Percentiles rank a stretch among this genome's conserved stretches.
Conservation (phyloP, 495 filamentous ascomycete species). For the Bathelium albidoporum region DNA sequence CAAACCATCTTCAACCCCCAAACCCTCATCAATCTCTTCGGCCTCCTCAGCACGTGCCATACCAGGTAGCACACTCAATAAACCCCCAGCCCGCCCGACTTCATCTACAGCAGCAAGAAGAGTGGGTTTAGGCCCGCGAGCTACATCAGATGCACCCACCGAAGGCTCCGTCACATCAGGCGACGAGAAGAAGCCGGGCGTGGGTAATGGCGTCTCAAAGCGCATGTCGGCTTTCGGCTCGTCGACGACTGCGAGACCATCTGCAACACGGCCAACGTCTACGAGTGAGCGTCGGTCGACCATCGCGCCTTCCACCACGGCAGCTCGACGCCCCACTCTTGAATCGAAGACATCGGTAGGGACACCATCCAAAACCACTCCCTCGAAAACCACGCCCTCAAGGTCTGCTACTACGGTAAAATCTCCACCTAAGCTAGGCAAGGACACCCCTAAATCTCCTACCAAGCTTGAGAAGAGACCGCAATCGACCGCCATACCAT, state of each 20-base stretch:
- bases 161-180: background rate
- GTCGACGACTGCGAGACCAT: background rate
- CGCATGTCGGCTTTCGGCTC: background rate
- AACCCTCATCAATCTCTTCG: background rate
- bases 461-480: constrained; percentile 2
- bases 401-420: background rate
- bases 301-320: background rate
- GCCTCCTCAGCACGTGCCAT: background rate
- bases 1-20: background rate
- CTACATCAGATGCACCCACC: background rate
- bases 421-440: background rate
- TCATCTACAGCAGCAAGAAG: background rate
- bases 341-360: background rate
- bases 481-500: background rate
- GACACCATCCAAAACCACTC: background rate
- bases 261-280: background rate
- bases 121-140: background rate
- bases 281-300: background rate
- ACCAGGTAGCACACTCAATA: background rate
- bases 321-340: background rate
- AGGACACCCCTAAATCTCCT: background rate
- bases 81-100: background rate
- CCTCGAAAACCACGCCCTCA: background rate
- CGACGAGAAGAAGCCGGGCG: background rate
- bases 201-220: constrained; percentile 1